Evolutionary conservation across 306 rosid species (phyloP), one percentile per base, ranked within the genome.

Genomic region (Prunus mira): DNA sequence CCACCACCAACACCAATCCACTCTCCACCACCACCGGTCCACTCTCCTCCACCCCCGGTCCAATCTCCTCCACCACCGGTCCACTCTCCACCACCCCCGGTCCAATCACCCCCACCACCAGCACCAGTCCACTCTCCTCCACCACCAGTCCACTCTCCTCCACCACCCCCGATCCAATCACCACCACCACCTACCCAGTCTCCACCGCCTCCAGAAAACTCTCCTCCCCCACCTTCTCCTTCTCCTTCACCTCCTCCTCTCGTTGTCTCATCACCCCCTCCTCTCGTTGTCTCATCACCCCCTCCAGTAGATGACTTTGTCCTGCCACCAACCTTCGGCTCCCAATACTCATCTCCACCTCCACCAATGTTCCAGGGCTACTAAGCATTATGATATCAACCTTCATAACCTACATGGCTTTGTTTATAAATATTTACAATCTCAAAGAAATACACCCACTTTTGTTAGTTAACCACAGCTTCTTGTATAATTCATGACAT

Each of bases 321-420:
- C 30, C 68, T 81, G 25, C 84, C 80, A 61, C 80, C 84, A 18
- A 69, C 28, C 73, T 57, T 81, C 41, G 84, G 84, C 27, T 81
- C 56, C 77, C 77, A 75, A 46, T 81, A 81, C 72, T 41, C 75
- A 10, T 80, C 83, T 24, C 83, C 83, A 19, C 83, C 84, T 43
- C 86, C 86, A 22, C 86, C 86, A 22, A 60, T 73, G 55, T 82
- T 78, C 71, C 82, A 75, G 7, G 86, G 86, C 69, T 73, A 82
- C 76, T 82, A 73, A 63, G 61, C 55, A 65, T 32, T 10, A 18
- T 62, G 57, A 32, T 47, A 72, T 72, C 46, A 71, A 50, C 34
- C 52, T 67, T 71, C 17, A 0, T 34, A n/a, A 32, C 41, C 60
- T 41, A 56, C 67, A 41, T 67, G 57, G 9, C 13, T 32, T 45